Base-by-base conservation (phyloP, 2,329 filamentous ascomycete species). In the Penicillium crustosum region DNA sequence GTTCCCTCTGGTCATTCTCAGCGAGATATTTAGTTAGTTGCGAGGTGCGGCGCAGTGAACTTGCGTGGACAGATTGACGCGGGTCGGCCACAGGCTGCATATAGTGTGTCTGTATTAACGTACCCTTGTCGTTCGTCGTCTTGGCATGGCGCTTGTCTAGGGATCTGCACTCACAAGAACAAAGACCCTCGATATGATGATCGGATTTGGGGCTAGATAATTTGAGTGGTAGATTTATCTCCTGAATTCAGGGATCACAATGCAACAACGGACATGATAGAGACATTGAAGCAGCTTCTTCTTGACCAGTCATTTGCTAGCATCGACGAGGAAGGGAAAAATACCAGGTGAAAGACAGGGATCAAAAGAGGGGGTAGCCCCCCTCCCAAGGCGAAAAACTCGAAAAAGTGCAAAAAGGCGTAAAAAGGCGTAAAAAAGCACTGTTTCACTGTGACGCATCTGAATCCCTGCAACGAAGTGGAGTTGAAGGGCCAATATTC, bases 101-200 rank as follows among this genome's bases (percentile, higher is more conserved):
- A 53, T 59, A 58, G 48, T 33, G 47, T 56, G 45, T 41, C 15
- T 39, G 23, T 55, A 55, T 61, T 51, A 49, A 65, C 59, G 61
- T 65, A 63, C 10, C 43, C 49, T 59, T 58, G 61, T 62, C 59
- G 65, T 62, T 61, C 56, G 65, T 62, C 60, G 27, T 58, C 71
- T 73, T 73, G 68, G 71, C 70, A 60, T 62, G 65, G 70, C 68
- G 69, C 68, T 70, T 73, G 64, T 64, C 61, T 43, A 49, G 44
- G 39, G 62, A 66, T 66, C 64, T 62, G 43, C 62, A 52, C 42
- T 56, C 53, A 58, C 29, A 33, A 58, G 49, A 49, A 61, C 52
- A 54, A 51, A 39, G 25, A 51, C 51, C 45, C 29, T 44, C 23
- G 29, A 52, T 39, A 52, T 33, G 53, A 61, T 50, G 39, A 54